Base-by-base conservation (phyloP, 768 basidiomycete species). In the Chalciporus pseudorubinellus region DNA sequence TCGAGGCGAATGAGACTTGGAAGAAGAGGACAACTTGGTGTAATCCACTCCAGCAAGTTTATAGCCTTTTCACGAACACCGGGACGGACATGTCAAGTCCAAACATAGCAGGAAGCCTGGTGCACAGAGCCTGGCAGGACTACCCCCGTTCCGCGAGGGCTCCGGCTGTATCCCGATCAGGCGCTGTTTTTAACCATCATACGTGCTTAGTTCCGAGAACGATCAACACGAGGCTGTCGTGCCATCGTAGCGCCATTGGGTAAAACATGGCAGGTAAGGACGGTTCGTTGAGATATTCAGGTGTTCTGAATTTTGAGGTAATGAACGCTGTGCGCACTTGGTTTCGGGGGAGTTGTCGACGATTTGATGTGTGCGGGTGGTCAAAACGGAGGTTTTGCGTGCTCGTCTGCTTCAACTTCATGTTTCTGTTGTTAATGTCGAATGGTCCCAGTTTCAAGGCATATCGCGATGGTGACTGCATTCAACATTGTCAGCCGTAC, bases 21-120 rank as follows among this genome's bases (percentile, higher is more conserved):
- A 53, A 38, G 45, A 51, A 45, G 48, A 51, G 47, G 39, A 46
- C 33, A 50, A 57, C 36, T 33, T n/a, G 21, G 46, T 28, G 38
- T 24, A 36, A 29, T 28, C 20, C 39, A 44, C 8, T 36, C 31
- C 29, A 45, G 54, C 52, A 31, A 43, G 50, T 36, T 67, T 62
- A 65, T 62, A 65, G 55, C 58, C 57, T 51, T 46, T 22, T 36
- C 16, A 8, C 9, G 34, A 36, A 10, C 54, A 50, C 41, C 58
- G 24, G 49, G 56, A 58, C 28, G 67, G 59, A 33, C 51, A 56
- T 22, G 48, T 36, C 60, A 34, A 45, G 39, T 21, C 53, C 31
- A 59, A 66, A 69, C 50, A 59, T 47, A 54, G 62, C 29, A 51
- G 42, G 47, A 46, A n/a, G 48, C 41, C 63, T 42, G 49, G 61